Percentiles rank a stretch among this genome's conserved stretches.
These are phyloP conservation scores for Pulveroboletus sp. DNA, from an alignment of 768 basidiomycete species.

Conservation along the genomic window DNA sequence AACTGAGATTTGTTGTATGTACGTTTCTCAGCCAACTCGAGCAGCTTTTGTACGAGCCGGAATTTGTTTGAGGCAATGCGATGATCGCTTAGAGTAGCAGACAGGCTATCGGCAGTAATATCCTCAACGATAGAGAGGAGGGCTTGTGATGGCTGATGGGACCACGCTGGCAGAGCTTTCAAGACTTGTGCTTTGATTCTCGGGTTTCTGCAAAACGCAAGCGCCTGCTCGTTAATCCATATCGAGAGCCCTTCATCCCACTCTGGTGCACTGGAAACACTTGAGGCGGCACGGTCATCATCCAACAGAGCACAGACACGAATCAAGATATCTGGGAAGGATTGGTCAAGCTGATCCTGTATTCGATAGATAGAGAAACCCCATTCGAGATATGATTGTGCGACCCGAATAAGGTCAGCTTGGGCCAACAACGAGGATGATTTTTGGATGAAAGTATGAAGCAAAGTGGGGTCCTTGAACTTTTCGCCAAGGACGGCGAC, in stretches of 20 bases:
- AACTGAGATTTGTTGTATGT: conserved; percentile 44
- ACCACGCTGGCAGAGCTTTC: conserved; percentile 72
- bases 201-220: conserved; percentile 36
- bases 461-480: conserved; percentile 54
- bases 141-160: conserved; percentile 49
- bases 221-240: conserved; percentile 61
- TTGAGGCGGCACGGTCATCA: conserved; percentile 41
- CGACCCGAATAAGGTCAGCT: conserved; percentile 58
- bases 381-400: conserved; percentile 80
- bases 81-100: conserved; percentile 51
- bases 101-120: conserved; percentile 45
- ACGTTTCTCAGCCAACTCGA: conserved; percentile 39
- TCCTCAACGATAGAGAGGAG: conserved; percentile 44
- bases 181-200: conserved; percentile 40
- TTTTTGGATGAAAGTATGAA: conserved; percentile 67
- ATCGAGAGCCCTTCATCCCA: conserved; percentile 46
- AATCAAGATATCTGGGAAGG: conserved; percentile 62
- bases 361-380: conserved; percentile 51
- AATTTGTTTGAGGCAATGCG: conserved; percentile 74
- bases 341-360: conserved; percentile 39
- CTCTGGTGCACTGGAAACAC: conserved; percentile 25
- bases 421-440: conserved; percentile 61
- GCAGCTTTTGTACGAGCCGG: conserved; percentile 63
- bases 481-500: conserved; percentile 54
- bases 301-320: conserved; percentile 60